Evolutionary conservation across 768 basidiomycete genomes (phyloP), one percentile per base, ranked within the genome.

Genomic region (Leccinum imitatum): DNA sequence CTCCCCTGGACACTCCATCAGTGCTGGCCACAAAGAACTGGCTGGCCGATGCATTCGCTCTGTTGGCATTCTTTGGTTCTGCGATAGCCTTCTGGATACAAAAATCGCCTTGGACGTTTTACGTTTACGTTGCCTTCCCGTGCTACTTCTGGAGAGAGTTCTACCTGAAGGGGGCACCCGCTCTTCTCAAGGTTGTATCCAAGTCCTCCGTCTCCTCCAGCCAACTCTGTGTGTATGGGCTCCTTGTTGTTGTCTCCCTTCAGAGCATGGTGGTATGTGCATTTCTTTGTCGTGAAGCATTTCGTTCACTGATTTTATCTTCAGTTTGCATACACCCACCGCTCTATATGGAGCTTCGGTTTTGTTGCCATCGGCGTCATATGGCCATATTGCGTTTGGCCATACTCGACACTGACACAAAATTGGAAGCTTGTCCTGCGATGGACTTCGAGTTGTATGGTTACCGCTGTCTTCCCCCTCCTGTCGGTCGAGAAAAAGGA

Each of bases 111-210:
- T 83, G 79, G 81, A 84, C 85, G 4, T 90, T 91, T 66, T 93
- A 89, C 67, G 58, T 90, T 46, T 95, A 95, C 67, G 79, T 86
- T 37, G 69, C 80, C 4, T 93, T 93, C 62, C 90, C 92, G 0
- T 80, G 82, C 33, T 92, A 84, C 73, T 93, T 93, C 71, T 91
- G 90, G 90, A 78, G 78, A 33, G 83, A 81, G 56, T 84, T 85
- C 41, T 66, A 7, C 39, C n/a, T 66, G n/a, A 62, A 54, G 39
- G 75, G 72, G n/a, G 23, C 53, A 27, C 67, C 71, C 4, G 51
- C 58, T 31, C 21, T 70, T 21, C 25, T 62, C 27, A 57, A 41
- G 13, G 57, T 31, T 7, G 30, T 69, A 25, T 64, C 59, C 6
- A 59, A 61, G 35, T 68, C 71, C 21, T 65, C 72, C n/a, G 53